phyloP scores from a whole-genome alignment of 768 basidiomycete species.

The Sarcomyxa edulis region DNA sequence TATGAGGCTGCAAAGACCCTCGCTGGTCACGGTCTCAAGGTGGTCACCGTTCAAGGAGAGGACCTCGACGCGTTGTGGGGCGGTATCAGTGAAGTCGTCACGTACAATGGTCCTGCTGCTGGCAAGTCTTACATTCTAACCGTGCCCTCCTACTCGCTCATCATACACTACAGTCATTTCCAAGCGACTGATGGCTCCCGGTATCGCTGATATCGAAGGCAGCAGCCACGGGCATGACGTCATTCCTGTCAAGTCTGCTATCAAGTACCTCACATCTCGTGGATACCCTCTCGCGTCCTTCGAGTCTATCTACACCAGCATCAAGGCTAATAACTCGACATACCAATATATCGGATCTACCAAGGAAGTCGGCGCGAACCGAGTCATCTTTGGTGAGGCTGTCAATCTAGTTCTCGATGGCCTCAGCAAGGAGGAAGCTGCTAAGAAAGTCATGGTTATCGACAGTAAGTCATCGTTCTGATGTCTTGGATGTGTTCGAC shows the following conservation, averaged over 20 bases:
- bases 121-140: slow-evolving; percentile 30
- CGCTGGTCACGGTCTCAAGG: slow-evolving; percentile 77
- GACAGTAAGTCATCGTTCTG: too few relatives aligned
- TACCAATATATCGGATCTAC: slow-evolving; percentile 69
- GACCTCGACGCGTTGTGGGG: slow-evolving; percentile 76
- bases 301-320: slow-evolving; percentile 51
- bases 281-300: slow-evolving; percentile 47
- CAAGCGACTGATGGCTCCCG: slow-evolving; percentile 67
- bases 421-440: slow-evolving; percentile 70
- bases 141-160: not conserved
- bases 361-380: slow-evolving; percentile 74
- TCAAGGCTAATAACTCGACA: slow-evolving; percentile 51
- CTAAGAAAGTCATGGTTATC: slow-evolving; percentile 80
- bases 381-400: slow-evolving; percentile 82
- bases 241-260: slow-evolving; percentile 74
- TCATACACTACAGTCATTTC: slow-evolving; percentile 44
- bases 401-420: slow-evolving; percentile 74
- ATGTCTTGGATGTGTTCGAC: slow-evolving; percentile 8
- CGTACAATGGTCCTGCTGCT: slow-evolving; percentile 72
- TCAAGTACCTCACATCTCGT: slow-evolving; percentile 64
- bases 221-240: slow-evolving; percentile 80
- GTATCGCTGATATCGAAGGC: slow-evolving; percentile 74
- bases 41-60: slow-evolving; percentile 70
- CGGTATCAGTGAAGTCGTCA: slow-evolving; percentile 51
- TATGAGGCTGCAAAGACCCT: slow-evolving; percentile 70